Conservation (phyloP, 148 eudicot species). For the Chenopodium album region DNA sequence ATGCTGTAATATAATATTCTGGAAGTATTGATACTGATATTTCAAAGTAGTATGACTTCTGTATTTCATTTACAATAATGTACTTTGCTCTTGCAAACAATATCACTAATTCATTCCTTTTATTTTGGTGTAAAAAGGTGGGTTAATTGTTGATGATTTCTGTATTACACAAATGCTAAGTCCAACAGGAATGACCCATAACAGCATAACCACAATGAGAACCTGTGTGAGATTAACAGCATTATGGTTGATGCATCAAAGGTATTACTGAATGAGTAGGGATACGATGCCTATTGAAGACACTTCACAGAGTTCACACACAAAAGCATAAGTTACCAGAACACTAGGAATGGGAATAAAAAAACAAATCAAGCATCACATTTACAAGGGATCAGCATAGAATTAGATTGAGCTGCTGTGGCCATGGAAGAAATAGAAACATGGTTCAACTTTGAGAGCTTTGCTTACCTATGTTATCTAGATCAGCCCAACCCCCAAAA, state of each 20-base stretch:
- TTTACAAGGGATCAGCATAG: constrained; percentile 2
- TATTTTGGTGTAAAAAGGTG: not conserved
- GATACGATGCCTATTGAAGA: no score
- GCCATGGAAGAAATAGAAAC: not conserved
- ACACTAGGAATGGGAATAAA: not conserved
- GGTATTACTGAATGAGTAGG: not conserved
- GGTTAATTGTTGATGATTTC: not conserved
- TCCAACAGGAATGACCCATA: not conserved
- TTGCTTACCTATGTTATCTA: not conserved
- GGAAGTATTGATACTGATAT: not conserved
- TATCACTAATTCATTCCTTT: not conserved
- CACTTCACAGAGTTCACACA: not conserved
- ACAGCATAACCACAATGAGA: not conserved
- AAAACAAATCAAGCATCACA: not conserved
- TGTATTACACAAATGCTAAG: not conserved
- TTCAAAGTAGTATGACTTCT: not conserved
- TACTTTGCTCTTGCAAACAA: not conserved
- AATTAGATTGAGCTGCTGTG: not conserved
- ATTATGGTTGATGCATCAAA: not conserved
- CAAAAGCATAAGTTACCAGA: not conserved
- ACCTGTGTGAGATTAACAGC: not conserved
- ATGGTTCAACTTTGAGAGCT: not conserved
- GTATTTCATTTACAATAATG: not conserved
- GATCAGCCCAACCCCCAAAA: constrained; percentile 3
- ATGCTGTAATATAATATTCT: not conserved